Evolutionary conservation across 108 stramenopile genomes (phyloP).

Genomic region (Schizochytrium sp.): DNA sequence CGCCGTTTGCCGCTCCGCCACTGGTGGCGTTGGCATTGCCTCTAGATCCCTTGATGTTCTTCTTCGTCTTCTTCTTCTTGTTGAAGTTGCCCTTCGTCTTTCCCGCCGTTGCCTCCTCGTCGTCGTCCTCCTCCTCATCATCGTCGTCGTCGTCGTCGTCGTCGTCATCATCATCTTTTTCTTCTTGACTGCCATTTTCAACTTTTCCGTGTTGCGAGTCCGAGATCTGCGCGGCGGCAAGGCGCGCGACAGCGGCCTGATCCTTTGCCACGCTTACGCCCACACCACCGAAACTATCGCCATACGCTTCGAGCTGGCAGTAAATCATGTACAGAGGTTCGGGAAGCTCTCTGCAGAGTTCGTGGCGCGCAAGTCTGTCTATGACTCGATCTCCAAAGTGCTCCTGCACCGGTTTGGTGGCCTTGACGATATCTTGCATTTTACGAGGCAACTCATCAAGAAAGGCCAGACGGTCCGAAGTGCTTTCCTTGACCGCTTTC

Average conservation of each 20-base stretch:
- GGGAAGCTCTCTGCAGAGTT: not conserved
- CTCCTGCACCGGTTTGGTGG: not conserved
- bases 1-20: too few relatives aligned
- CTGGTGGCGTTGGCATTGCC: too few relatives aligned
- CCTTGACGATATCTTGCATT: not conserved
- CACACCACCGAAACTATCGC: not conserved
- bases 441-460: not conserved
- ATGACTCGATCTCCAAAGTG: not conserved
- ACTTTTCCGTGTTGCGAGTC: too few relatives aligned
- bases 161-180: not conserved
- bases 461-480: not conserved
- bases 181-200: too few relatives aligned
- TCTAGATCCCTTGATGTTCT: not conserved
- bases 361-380: not conserved
- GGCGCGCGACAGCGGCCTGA: not conserved
- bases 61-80: not conserved
- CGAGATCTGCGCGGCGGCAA: too few relatives aligned
- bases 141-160: not conserved
- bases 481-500: not conserved
- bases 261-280: not conserved
- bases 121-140: not conserved
- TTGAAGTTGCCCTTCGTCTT: not conserved
- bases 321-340: not conserved
- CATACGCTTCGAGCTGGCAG: conserved; percentile 16
- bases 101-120: not conserved